These are phyloP conservation scores for Vigna mungo DNA, from an alignment of 306 rosid genomes.

Conservation along the genomic window DNA sequence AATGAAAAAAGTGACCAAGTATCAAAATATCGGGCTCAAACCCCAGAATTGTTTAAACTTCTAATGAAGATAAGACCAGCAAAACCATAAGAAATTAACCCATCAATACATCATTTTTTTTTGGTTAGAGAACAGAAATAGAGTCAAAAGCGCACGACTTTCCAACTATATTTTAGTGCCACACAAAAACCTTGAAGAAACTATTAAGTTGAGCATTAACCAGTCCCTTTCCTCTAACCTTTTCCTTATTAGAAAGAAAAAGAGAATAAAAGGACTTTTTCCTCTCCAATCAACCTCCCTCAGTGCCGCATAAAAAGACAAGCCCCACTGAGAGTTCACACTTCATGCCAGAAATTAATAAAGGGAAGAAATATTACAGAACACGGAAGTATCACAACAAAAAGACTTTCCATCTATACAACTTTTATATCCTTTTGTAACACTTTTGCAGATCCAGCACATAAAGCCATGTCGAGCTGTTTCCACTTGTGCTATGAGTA, in stretches of 20 bases:
- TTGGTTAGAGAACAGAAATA: conserved; percentile 45
- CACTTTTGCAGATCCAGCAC: conserved; percentile 74
- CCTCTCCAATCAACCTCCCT: conserved; percentile 55
- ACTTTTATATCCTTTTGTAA: conserved; percentile 47
- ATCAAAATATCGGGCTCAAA: conserved; percentile 22
- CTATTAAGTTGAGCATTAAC: conserved; percentile 41
- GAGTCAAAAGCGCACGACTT: conserved; percentile 13
- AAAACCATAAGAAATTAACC: conserved; percentile 35
- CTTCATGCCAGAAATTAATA: conserved; percentile 40
- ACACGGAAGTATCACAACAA: conserved; percentile 64
- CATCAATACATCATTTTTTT: conserved; percentile 1
- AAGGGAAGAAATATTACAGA: conserved; percentile 52
- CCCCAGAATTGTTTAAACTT: conserved; percentile 26
- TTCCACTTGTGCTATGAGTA: conserved; percentile 50
- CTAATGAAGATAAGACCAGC: conserved; percentile 36
- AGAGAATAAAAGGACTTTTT: conserved; percentile 44
- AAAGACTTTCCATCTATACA: conserved; percentile 50
- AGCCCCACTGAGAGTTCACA: conserved; percentile 54
- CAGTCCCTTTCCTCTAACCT: conserved; percentile 39
- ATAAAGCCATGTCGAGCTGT: conserved; percentile 71
- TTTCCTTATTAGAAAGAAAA: conserved; percentile 47
- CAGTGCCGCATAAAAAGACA: conserved; percentile 58
- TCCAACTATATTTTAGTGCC: conserved; percentile 37
- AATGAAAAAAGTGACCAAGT: neutral
- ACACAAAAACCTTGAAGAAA: conserved; percentile 36